These are phyloP conservation scores for Phialophora expanda DNA, from an alignment of 2,329 filamentous ascomycete species.

Conservation along the genomic window DNA sequence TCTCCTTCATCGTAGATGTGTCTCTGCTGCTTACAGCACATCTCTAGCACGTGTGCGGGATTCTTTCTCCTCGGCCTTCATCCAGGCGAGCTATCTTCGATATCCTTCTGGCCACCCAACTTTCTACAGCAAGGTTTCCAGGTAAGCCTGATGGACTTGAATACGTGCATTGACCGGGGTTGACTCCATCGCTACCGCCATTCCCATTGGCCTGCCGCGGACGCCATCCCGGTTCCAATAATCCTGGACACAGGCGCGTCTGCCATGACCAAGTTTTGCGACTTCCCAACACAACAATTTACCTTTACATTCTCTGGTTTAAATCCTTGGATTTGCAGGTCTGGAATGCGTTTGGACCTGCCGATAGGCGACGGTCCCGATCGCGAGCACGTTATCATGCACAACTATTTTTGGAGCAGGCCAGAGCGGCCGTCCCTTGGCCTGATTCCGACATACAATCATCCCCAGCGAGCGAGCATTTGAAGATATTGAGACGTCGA, in stretches of 20 bases:
- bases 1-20: background rate
- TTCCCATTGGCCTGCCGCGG: constrained; percentile 10
- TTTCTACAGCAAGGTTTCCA: background rate
- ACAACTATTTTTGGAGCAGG: constrained; percentile 1
- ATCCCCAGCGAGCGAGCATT: background rate
- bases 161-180: background rate
- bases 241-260: constrained; percentile 9
- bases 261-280: constrained; percentile 6
- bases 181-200: background rate
- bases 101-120: background rate
- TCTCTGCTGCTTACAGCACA: background rate
- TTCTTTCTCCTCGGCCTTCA: background rate
- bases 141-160: background rate
- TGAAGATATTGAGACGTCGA: background rate
- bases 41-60: background rate
- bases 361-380: constrained; percentile 5
- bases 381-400: background rate
- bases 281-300: constrained; percentile 1
- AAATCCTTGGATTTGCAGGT: background rate
- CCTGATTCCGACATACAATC: background rate
- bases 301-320: background rate
- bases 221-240: constrained; percentile 23
- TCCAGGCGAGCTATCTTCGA: background rate
- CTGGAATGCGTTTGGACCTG: constrained; percentile 3
- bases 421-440: background rate